phyloP scores from a whole-genome alignment of 257 asterid species.

The Agastache rugosa region DNA sequence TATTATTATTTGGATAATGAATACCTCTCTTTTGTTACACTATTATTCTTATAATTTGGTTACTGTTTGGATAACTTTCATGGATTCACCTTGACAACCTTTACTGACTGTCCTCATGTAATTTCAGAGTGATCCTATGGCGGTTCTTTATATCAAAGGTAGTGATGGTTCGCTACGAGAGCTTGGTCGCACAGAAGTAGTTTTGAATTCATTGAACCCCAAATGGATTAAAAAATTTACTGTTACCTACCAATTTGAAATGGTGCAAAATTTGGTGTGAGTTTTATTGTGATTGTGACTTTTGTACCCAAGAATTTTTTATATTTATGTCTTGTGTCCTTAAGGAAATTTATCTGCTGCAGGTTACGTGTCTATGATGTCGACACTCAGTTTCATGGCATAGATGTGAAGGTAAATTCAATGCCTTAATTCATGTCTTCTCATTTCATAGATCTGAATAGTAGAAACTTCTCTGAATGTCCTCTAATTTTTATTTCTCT shows the following conservation, averaged over 20 bases:
- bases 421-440: slow-evolving; percentile 22
- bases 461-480: slow-evolving; percentile 15
- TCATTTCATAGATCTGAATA: not conserved
- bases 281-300: slow-evolving; percentile 47
- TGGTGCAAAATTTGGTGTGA: slow-evolving; percentile 94
- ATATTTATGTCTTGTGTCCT: slow-evolving; percentile 30
- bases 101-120: slow-evolving; percentile 37
- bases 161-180: slow-evolving; percentile 84
- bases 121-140: slow-evolving; percentile 98
- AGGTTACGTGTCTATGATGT: slow-evolving; percentile 93
- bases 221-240: slow-evolving; percentile 80
- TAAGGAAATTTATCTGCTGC: slow-evolving; percentile 46
- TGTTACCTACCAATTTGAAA: slow-evolving; percentile 87
- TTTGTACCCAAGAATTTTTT: slow-evolving; percentile 28
- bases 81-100: slow-evolving; percentile 24
- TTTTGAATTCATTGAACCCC: slow-evolving; percentile 89
- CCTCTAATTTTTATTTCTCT: slow-evolving; percentile 7
- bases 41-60: slow-evolving; percentile 27
- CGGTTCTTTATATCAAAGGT: slow-evolving; percentile 70
- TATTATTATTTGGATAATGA: slow-evolving; percentile 17
- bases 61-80: slow-evolving; percentile 21
- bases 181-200: slow-evolving; percentile 94
- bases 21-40: not conserved
- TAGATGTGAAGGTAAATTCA: slow-evolving; percentile 72
- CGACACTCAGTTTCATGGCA: slow-evolving; percentile 80